Percentiles rank a stretch among this genome's conserved stretches.
These are phyloP conservation scores for Fusarium scirpi DNA, from an alignment of 2,329 filamentous ascomycete species.

Conservation along the genomic window DNA sequence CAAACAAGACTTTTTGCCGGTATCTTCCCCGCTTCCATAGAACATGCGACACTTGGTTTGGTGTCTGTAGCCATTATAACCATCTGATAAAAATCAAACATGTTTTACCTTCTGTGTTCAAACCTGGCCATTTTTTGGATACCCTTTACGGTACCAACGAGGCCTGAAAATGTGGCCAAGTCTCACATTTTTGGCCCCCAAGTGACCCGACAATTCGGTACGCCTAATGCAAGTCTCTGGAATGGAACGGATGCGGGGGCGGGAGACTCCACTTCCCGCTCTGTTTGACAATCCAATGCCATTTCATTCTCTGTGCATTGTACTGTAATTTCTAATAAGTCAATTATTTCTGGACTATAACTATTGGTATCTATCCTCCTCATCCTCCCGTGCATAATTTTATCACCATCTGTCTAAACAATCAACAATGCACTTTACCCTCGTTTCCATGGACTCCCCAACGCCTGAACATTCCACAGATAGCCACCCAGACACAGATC, in stretches of 20 bases:
- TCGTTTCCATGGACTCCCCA: background rate
- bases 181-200: conserved; percentile 26
- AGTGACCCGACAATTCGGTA: conserved; percentile 19
- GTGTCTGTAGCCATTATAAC: background rate
- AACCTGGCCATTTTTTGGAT: conserved; percentile 11
- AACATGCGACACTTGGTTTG: background rate
- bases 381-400: background rate
- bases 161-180: conserved; percentile 18
- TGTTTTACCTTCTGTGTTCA: background rate
- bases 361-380: background rate
- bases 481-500: background rate
- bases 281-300: background rate
- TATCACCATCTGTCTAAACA: background rate
- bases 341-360: background rate
- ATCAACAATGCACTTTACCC: background rate
- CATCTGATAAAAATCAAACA: conserved; percentile 30
- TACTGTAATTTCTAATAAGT: background rate
- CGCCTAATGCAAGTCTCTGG: conserved; percentile 22
- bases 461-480: conserved; percentile 1
- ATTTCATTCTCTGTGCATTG: background rate
- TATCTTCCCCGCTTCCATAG: background rate
- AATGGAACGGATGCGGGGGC: background rate
- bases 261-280: conserved; percentile 27
- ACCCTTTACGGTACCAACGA: conserved; percentile 15
- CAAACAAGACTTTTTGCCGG: conserved; percentile 4